Evolutionary conservation across 2,329 filamentous ascomycete genomes (phyloP).

Genomic region (Thelonectria olida): DNA sequence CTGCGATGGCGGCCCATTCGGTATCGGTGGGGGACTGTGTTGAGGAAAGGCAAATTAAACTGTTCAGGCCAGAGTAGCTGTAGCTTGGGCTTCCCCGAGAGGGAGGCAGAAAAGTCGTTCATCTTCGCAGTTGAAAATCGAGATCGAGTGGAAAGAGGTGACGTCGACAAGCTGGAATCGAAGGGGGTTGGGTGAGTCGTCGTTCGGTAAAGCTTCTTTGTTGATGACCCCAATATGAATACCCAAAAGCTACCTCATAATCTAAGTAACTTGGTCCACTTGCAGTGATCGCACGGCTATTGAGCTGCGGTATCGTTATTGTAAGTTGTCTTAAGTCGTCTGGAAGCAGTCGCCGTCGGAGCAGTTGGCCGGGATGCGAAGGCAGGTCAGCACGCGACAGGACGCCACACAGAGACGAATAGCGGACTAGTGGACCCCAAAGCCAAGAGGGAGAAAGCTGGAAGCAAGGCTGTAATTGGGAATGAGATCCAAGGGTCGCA

Average conservation of each 20-base stretch:
- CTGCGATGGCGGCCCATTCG: constrained; percentile 49
- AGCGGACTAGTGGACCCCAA: constrained; percentile 25
- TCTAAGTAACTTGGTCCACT: constrained; percentile 39
- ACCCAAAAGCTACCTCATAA: constrained; percentile 50
- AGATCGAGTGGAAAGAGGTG: constrained; percentile 12
- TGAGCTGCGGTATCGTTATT: constrained; percentile 12
- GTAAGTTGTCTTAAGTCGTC: constrained; percentile 31
- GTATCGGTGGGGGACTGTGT: constrained; percentile 53
- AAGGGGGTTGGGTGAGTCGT: constrained; percentile 19
- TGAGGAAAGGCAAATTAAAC: constrained; percentile 53
- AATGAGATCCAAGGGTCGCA: constrained; percentile 31
- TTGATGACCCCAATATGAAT: constrained; percentile 42
- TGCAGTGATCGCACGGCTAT: constrained; percentile 30
- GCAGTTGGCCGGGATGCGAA: constrained; percentile 13
- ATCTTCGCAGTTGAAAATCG: constrained; percentile 39
- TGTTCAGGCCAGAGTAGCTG: constrained; percentile 52
- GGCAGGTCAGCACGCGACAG: constrained; percentile 37
- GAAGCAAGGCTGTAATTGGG: too few relatives aligned
- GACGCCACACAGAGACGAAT: constrained; percentile 33
- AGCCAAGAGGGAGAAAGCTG: constrained; percentile 22
- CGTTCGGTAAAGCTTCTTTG: constrained; percentile 28
- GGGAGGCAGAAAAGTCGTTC: constrained; percentile 50
- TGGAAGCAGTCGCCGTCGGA: constrained; percentile 35
- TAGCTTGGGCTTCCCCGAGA: constrained; percentile 52
- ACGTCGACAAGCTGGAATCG: constrained; percentile 3